phyloP scores from a whole-genome alignment of 1,139 yeast genomes.

The Yamadazyma taylorii region DNA sequence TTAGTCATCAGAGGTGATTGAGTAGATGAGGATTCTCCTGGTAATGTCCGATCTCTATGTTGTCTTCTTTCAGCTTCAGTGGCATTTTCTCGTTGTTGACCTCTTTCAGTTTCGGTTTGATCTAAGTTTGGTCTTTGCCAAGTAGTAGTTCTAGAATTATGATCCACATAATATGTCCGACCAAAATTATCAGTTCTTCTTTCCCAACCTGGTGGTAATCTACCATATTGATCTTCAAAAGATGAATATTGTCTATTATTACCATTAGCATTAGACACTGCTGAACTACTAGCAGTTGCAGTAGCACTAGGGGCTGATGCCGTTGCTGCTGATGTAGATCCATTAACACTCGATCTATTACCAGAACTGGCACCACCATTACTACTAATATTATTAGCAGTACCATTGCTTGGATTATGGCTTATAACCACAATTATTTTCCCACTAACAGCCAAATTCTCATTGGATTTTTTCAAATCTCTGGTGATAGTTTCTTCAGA shows the following conservation, averaged over 20 bases:
- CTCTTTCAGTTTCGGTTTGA: constrained; percentile 67
- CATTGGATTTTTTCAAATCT: constrained; percentile 88
- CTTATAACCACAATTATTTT: constrained; percentile 78
- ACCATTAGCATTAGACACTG: constrained; percentile 20
- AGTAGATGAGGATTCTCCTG: constrained; percentile 70
- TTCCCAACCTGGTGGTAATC: constrained; percentile 99
- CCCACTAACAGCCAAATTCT: constrained; percentile 89
- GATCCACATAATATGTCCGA: constrained; percentile 96
- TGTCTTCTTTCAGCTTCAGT: constrained; percentile 90
- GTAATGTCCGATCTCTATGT: constrained; percentile 86
- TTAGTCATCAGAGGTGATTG: constrained; percentile 31
- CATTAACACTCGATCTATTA: constrained; percentile 9
- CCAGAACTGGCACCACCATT: constrained; percentile 7
- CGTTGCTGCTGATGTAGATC: too few relatives aligned
- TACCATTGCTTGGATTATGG: constrained; percentile 24
- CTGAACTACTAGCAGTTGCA: constrained; percentile 16
- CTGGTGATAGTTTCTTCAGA: constrained; percentile 88
- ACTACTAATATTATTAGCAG: constrained; percentile 11
- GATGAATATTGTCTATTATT: constrained; percentile 72
- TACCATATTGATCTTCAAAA: constrained; percentile 94
- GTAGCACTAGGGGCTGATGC: constrained; percentile 9
- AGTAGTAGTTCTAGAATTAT: constrained; percentile 94
- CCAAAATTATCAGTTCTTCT: constrained; percentile 97
- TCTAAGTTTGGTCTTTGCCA: constrained; percentile 94
- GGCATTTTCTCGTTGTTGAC: constrained; percentile 55